Evolutionary conservation across 768 basidiomycete genomes (phyloP), one percentile per base, ranked within the genome.

Genomic region (Gyrodon lividus): DNA sequence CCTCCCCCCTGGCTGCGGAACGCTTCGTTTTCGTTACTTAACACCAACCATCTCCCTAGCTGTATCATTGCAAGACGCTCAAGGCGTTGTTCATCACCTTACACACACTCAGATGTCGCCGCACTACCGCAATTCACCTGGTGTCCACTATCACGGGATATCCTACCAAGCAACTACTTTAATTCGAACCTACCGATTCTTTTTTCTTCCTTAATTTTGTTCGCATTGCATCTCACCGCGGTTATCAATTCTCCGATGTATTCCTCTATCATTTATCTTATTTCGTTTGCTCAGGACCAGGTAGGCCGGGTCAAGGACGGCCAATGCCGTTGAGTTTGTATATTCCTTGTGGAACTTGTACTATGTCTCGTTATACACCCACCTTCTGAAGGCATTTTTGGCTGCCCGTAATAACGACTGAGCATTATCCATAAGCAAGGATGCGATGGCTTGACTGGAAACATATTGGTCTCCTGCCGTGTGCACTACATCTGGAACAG

Each of bases 311-410:
- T 41, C 22, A 14, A 46, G 19, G 31, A 22, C 47, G 33, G 17
- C 31, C 33, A 35, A 26, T 26, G 31, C 22, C 35, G 43, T 43
- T 23, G 5, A 37, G 22, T 31, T 38, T 62, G 56, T 58, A 56
- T 57, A 55, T 57, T 48, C 57, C 35, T 28, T 50, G 56, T 46
- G 53, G 58, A 52, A 43, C 38, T 24, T 67, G 65, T 62, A 65
- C 56, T 33, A 61, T 47, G 30, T 50, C 38, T 37, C 43, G 23
- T 22, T 44, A 43, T 41, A 35, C 50, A 33, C 30, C 45, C 41
- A 42, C 7, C 20, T 35, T 35, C 40, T 46, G n/a, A 61, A 48
- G 52, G 26, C 22, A 58, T 37, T 24, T 7, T 14, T 35, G 14
- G 34, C n/a, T 13, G 13, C 4, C 6, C 0, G 34, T n/a, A 35